These are phyloP conservation scores for Leptographium galeiforme DNA, from an alignment of 2,329 filamentous ascomycete genomes.

Conservation along the genomic window DNA sequence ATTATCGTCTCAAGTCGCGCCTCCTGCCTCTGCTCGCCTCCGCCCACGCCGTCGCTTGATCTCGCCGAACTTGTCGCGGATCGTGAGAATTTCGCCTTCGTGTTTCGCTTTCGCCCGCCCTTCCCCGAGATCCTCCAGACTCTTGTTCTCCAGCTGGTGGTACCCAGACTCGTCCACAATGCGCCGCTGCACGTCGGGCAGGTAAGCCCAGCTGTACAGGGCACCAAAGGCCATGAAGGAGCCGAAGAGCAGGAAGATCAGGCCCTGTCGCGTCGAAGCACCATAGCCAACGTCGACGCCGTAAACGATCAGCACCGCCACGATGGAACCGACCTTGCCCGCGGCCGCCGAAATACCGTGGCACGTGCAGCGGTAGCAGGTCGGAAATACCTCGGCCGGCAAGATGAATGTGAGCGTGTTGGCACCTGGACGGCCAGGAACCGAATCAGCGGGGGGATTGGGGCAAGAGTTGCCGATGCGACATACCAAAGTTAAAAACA, in stretches of 20 bases:
- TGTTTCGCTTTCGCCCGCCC: slow-evolving; percentile 29
- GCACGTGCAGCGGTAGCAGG: slow-evolving; percentile 47
- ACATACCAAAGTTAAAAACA: slow-evolving; percentile 39
- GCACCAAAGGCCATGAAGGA: slow-evolving; percentile 35
- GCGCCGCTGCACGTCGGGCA: slow-evolving; percentile 31
- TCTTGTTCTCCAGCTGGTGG: slow-evolving; percentile 27
- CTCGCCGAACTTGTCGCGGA: slow-evolving; percentile 28
- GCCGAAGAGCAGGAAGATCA: slow-evolving; percentile 36
- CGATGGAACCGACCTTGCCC: slow-evolving; percentile 44
- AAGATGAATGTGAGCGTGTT: slow-evolving; percentile 52
- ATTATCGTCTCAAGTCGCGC: background rate
- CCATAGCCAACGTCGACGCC: slow-evolving; percentile 33
- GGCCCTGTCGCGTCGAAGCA: slow-evolving; percentile 28
- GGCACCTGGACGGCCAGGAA: slow-evolving; percentile 24
- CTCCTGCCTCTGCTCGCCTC: background rate
- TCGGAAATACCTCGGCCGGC: slow-evolving; percentile 52
- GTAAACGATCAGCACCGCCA: slow-evolving; percentile 36
- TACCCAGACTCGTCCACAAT: slow-evolving; percentile 11
- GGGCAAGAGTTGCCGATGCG: background rate
- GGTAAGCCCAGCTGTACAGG: slow-evolving; percentile 36
- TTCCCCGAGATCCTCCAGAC: slow-evolving; percentile 36
- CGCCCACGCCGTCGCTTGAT: slow-evolving; percentile 20
- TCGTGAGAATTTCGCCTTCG: slow-evolving; percentile 30
- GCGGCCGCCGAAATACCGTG: slow-evolving; percentile 48
- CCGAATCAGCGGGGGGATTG: too few species aligned